Evolutionary conservation across 169 alveolate species (phyloP).

Genomic region (Cystoisospora suis): DNA sequence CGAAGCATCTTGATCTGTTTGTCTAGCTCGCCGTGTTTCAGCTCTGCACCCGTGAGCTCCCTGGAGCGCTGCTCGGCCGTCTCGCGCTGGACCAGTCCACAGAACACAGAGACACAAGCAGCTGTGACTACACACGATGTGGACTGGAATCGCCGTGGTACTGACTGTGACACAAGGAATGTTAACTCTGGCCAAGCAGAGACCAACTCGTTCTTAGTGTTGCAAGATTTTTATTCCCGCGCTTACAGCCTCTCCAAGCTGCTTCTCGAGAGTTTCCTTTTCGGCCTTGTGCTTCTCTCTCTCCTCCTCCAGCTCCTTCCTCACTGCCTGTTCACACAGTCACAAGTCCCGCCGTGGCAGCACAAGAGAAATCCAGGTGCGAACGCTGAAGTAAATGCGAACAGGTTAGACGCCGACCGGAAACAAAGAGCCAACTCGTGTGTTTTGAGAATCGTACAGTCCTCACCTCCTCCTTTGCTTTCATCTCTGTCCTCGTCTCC

Average conservation of each 20-base stretch:
- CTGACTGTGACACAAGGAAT: no score
- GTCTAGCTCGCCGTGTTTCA: slow-evolving; percentile 10
- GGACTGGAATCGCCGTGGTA: no score
- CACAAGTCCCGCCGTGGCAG: no score
- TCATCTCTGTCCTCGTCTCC: not conserved
- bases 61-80: slow-evolving; percentile 5
- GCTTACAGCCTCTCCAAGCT: slow-evolving; percentile 6
- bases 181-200: no score
- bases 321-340: not conserved
- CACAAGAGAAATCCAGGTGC: no score
- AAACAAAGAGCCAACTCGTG: no score
- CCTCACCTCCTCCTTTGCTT: slow-evolving; percentile 6
- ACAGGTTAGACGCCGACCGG: no score
- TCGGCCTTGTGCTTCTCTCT: not conserved
- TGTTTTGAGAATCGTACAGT: no score
- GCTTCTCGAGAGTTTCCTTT: not conserved
- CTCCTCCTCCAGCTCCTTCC: not conserved
- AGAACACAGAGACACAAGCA: not conserved
- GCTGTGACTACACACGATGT: not conserved
- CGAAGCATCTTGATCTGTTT: slow-evolving; percentile 28
- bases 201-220: no score
- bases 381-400: not conserved
- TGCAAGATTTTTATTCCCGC: no score
- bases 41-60: not conserved
- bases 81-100: slow-evolving; percentile 5